Evolutionary conservation across 2,329 filamentous ascomycete species (phyloP).

Genomic region (Helotiales sp.): DNA sequence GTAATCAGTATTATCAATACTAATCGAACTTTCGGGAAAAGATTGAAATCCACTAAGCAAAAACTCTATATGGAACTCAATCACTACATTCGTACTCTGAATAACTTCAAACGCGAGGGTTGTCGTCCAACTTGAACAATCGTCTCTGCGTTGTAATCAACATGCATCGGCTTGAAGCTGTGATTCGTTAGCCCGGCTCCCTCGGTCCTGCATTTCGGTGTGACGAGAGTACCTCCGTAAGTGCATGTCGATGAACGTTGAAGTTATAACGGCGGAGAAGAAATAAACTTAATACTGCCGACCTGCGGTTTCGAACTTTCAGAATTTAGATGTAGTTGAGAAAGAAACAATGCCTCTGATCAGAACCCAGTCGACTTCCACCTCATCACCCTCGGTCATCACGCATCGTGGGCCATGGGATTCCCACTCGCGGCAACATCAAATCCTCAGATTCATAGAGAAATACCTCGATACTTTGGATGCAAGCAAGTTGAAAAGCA

Average conservation of each 20-base stretch:
- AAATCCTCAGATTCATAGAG: slow-evolving; percentile 44
- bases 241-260: neutral
- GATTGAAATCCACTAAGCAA: neutral
- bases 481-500: neutral
- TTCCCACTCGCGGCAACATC: slow-evolving; percentile 88
- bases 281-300: neutral
- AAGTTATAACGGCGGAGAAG: neutral
- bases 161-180: neutral
- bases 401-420: slow-evolving; percentile 76
- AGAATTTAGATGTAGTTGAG: neutral
- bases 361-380: neutral
- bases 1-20: no score
- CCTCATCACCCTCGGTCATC: slow-evolving; percentile 14
- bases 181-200: neutral
- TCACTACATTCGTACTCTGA: neutral
- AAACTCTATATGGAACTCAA: neutral
- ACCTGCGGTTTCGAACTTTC: neutral
- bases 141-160: neutral
- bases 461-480: slow-evolving; percentile 8
- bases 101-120: no score
- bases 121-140: neutral
- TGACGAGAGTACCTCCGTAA: neutral
- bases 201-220: neutral
- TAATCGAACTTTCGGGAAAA: neutral
- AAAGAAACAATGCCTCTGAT: neutral